phyloP scores from a whole-genome alignment of 352 stramenopile genomes.

The Phytophthora pini region DNA sequence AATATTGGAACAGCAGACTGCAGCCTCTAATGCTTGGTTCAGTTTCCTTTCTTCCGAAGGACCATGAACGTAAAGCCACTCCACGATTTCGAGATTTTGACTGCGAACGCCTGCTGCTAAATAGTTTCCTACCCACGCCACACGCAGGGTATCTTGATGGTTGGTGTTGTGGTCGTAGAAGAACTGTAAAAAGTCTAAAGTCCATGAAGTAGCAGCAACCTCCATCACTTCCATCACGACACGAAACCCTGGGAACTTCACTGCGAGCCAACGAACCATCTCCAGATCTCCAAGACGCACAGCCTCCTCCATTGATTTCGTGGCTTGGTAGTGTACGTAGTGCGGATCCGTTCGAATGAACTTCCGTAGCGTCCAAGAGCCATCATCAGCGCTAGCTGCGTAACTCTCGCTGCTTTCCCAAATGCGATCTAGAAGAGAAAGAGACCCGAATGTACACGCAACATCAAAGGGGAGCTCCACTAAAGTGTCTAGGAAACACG shows the following conservation, averaged over 20 bases:
- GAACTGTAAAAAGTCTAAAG: slow-evolving; percentile 1
- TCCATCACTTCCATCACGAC: neutral
- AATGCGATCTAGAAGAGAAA: slow-evolving; percentile 6
- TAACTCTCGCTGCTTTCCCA: neutral
- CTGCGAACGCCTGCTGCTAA: slow-evolving; percentile 1
- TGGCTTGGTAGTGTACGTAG: neutral
- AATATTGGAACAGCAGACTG: neutral
- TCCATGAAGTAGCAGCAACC: neutral
- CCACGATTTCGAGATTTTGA: neutral
- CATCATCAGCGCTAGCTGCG: neutral
- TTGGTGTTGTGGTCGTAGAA: neutral
- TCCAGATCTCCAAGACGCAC: neutral
- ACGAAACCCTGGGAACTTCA: neutral
- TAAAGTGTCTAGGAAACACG: slow-evolving; percentile 10
- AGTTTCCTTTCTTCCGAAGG: neutral
- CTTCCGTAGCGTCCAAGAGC: neutral
- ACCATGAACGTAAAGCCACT: neutral
- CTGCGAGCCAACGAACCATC: neutral
- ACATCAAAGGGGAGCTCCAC: slow-evolving; percentile 3
- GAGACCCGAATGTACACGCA: neutral
- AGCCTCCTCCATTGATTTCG: neutral
- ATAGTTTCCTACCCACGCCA: neutral
- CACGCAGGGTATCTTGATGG: neutral
- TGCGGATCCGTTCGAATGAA: neutral
- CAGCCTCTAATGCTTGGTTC: slow-evolving; percentile 1